Evolutionary conservation across 805 yeast genomes (phyloP), one percentile per base, ranked within the genome.

Genomic region (Candida insectalens): DNA sequence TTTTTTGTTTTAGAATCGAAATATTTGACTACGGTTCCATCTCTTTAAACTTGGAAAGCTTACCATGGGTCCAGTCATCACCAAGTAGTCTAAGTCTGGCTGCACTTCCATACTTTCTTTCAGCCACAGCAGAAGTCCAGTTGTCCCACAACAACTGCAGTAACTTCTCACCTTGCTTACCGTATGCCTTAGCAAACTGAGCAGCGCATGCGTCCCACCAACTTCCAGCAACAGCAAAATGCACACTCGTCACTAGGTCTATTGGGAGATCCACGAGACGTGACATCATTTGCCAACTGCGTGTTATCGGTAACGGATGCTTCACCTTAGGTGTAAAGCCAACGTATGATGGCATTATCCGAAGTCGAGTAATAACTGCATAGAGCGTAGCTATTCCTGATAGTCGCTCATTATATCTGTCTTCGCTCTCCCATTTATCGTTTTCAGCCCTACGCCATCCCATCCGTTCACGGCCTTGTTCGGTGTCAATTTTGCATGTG

Each of bases 141-240:
- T 55, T 62, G 3, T 49, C 51, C 37, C 69, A 65, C 5, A 74
- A 50, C 8, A 70, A 42, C 6, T 41, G 44, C 37, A 87, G 45
- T 19, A 85, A 35, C 51, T 92, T 92, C 4, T 29, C 36, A 3
- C 74, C 92, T 59, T 89, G 97, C 4, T 42, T 55, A 0, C 88
- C 87, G 53, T 76, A 89, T 1, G 65, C 67, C 7, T 50, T 48
- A 6, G 66, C 34, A 36, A 89, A 71, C 27, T 74, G 64, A 6
- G 45, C 40, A 0, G 83, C 88, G 32, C 80, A 66, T 4, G 87
- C 74, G 43, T 92, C 97, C 95, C 96, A 85, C 96, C 96, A 88
- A 22, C 81, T 72, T 2, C 84, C 78, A 4, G 77, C 67, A 2
- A 80, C 71, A 0, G 75, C 64, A 49, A 67, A 88, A 51, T 88